Base-by-base conservation (phyloP, 148 eudicot species). In the Polygonum maritimum region DNA sequence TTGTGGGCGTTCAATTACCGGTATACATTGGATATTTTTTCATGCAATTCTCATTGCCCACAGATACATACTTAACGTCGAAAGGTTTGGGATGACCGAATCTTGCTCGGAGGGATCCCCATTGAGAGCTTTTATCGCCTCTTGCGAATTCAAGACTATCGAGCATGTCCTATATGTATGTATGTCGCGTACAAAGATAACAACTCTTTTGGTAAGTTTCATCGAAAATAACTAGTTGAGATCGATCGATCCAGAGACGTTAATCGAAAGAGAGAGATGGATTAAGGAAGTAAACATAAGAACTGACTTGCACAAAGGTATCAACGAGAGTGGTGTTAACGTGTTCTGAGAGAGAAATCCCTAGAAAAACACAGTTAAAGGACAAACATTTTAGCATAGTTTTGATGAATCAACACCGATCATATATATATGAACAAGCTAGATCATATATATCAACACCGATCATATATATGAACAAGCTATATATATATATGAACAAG, bases 111-210 rank as follows among this genome's bases (percentile, higher is more conserved):
- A 87, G 78, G 35, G 95, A 84, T 47, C 98, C 98, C 97, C 95
- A 91, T 79, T 81, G 80, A 1, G 98, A 84, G 78, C 76, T 54
- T 11, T 85, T 51, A 77, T 83, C 86, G 69, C 98, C 97, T 77
- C 85, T 88, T 11, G 97, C 95, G 83, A 94, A 94, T 85, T 94
- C 97, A 22, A 94, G 79, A 33, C 95, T 88, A 73, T 90, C 52
- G 84, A 93, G 87, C 79, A 85, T 81, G 77, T 93, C 94, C 96
- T 92, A 48, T 48, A 48, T 49, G 16, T 49, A 41, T 41, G 8
- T 41, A 78, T 49, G 4, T 49, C 31, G 31, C 31, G 31, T 26
- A 26, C 31, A 26, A 26, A 26, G 31, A 7, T 7, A 60, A 26
- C 67, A 22, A 26, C 14, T 60, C 33, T 7, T 8, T 16, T 52